phyloP scores from a whole-genome alignment of 352 stramenopile genomes.

The Globisporangium paroecandrum region DNA sequence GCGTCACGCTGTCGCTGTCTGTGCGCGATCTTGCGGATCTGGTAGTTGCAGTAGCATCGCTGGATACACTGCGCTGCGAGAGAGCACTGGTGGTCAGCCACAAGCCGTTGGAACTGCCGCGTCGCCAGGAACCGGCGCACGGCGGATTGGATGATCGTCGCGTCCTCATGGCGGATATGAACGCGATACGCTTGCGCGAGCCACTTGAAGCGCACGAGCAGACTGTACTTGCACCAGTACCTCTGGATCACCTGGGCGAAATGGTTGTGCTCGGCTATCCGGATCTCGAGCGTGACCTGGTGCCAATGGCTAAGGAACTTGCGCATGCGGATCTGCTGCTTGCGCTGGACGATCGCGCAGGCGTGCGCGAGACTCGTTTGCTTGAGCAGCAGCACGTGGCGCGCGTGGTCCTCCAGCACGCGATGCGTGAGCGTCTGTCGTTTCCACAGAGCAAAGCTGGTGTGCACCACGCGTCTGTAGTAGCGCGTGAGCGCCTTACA shows the following conservation, averaged over 20 bases:
- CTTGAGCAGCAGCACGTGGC: slow-evolving; percentile 18
- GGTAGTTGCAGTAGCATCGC: slow-evolving; percentile 23
- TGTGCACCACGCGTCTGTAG: slow-evolving; percentile 10
- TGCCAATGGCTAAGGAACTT: slow-evolving; percentile 16
- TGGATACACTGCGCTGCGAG: slow-evolving; percentile 26
- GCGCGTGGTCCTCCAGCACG: slow-evolving; percentile 24
- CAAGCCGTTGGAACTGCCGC: slow-evolving; percentile 15
- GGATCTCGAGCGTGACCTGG: slow-evolving; percentile 10
- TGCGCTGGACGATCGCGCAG: slow-evolving; percentile 34
- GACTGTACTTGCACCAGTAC: slow-evolving; percentile 23
- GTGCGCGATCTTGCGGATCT: slow-evolving; percentile 22
- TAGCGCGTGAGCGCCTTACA: slow-evolving; percentile 14
- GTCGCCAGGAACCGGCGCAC: slow-evolving; percentile 22
- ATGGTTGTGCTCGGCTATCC: slow-evolving; percentile 20
- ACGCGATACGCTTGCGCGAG: slow-evolving; percentile 23
- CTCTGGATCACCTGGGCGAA: slow-evolving; percentile 23
- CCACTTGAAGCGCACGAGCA: slow-evolving; percentile 19
- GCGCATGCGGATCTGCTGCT: slow-evolving; percentile 18
- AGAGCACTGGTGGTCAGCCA: slow-evolving; percentile 11
- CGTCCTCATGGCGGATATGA: slow-evolving; percentile 20
- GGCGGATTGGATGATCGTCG: slow-evolving; percentile 22
- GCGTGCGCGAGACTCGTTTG: slow-evolving; percentile 30
- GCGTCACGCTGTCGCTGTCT: slow-evolving; percentile 14
- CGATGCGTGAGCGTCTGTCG: slow-evolving; percentile 18
- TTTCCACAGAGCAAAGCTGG: slow-evolving; percentile 18